Conservation (phyloP, 2,329 filamentous ascomycete genomes). For the Pseudocercospora fijiensis region DNA sequence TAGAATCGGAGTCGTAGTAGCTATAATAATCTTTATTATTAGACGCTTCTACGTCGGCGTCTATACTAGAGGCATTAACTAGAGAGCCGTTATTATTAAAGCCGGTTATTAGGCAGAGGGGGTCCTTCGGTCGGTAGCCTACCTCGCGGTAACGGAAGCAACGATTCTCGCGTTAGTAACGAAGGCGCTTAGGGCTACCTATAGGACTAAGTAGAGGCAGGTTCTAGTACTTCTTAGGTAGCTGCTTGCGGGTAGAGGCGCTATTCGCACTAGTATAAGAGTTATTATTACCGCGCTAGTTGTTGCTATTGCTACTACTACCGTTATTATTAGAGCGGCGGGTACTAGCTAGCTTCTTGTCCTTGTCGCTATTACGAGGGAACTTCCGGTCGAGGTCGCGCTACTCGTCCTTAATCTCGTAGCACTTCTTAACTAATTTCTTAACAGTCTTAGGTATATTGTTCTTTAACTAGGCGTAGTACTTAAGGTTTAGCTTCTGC, state of each 20-base stretch:
- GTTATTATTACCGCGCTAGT: neutral
- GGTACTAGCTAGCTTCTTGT: neutral
- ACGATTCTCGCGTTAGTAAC: neutral
- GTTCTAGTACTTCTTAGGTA: neutral
- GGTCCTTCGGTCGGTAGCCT: neutral
- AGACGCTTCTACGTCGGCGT: neutral
- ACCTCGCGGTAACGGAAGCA: neutral
- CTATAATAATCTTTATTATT: too few relatives aligned
- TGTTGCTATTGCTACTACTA: neutral
- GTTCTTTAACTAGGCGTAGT: neutral
- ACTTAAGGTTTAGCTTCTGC: neutral
- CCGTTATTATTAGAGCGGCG: neutral
- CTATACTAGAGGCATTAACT: neutral
- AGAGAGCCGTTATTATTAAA: neutral
- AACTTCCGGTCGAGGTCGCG: neutral
- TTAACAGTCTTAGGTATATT: neutral
- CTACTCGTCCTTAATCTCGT: neutral
- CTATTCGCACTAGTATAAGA: neutral
- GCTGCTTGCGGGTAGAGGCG: neutral
- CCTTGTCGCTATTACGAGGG: neutral
- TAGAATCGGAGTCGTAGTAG: too few relatives aligned
- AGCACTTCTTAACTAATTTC: neutral
- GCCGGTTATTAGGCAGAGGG: neutral
- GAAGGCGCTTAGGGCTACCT: neutral
- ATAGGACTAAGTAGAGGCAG: neutral